Conservation (phyloP, 768 basidiomycete species). For the Lactarius indigo region DNA sequence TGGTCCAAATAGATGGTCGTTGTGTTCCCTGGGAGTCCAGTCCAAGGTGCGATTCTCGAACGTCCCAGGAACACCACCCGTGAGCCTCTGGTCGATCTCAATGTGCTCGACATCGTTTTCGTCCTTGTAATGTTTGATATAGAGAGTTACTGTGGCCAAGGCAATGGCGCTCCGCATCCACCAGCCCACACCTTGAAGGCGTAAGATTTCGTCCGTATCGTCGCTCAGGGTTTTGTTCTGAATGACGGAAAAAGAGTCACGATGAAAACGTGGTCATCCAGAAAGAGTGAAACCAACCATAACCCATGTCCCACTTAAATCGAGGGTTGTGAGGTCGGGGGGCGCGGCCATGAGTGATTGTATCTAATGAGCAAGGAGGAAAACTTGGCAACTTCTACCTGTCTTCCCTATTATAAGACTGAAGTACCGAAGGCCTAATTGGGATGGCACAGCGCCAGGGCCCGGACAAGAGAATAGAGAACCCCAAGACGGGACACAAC, state of each 20-base stretch:
- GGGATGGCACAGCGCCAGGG: background rate
- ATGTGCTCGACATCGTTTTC: slow-evolving; percentile 59
- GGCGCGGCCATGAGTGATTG: slow-evolving; percentile 58
- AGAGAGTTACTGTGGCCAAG: slow-evolving; percentile 54
- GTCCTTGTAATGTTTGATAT: slow-evolving; percentile 59
- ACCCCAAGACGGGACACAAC: background rate
- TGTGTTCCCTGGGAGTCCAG: slow-evolving; percentile 50
- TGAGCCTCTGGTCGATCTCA: slow-evolving; percentile 59
- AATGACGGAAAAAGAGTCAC: background rate
- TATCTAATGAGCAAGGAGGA: too few relatives aligned
- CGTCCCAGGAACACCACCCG: slow-evolving; percentile 57
- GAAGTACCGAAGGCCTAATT: background rate
- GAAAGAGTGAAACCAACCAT: slow-evolving; percentile 43
- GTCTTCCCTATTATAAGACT: background rate
- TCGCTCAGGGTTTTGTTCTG: slow-evolving; percentile 72
- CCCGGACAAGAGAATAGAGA: background rate
- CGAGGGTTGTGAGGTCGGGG: slow-evolving; percentile 50
- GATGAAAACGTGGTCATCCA: background rate
- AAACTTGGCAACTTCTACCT: background rate
- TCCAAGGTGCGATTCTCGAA: slow-evolving; percentile 54
- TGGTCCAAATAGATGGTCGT: slow-evolving; percentile 60
- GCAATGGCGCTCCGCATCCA: slow-evolving; percentile 58
- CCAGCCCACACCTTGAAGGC: slow-evolving; percentile 73
- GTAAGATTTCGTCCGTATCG: slow-evolving; percentile 57
- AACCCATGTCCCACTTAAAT: slow-evolving; percentile 57